Conservation (phyloP, 805 yeast genomes). For the Grigorovia yakushimaensis region DNA sequence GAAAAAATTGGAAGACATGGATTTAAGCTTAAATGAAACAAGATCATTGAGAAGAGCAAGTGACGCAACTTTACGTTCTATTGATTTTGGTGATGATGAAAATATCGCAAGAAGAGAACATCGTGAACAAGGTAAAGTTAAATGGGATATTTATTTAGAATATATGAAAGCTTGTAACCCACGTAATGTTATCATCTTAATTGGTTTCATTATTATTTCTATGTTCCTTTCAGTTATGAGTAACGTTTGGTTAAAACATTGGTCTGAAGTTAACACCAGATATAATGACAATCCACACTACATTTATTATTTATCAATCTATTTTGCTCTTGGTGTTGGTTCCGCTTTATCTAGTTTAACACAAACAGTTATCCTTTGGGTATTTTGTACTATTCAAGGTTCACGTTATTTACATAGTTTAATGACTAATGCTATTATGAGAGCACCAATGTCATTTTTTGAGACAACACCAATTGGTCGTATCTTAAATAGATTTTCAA, state of each 20-base stretch:
- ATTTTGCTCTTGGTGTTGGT: slow-evolving; percentile 62
- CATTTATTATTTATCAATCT: slow-evolving; percentile 62
- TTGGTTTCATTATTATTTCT: slow-evolving; percentile 45
- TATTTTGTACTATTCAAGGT: slow-evolving; percentile 73
- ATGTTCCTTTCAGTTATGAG: slow-evolving; percentile 56
- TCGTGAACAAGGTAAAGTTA: slow-evolving; percentile 87
- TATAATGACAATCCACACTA: slow-evolving; percentile 64
- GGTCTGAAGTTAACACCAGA: slow-evolving; percentile 84
- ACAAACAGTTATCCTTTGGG: slow-evolving; percentile 66
- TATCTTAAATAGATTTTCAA: slow-evolving; percentile 81
- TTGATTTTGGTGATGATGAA: slow-evolving; percentile 31
- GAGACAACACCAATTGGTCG: slow-evolving; percentile 96
- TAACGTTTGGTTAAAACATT: slow-evolving; percentile 89
- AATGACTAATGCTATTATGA: slow-evolving; percentile 65
- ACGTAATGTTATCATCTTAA: slow-evolving; percentile 47
- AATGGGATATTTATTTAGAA: slow-evolving; percentile 71
- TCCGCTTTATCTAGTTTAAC: slow-evolving; percentile 50
- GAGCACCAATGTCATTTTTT: slow-evolving; percentile 92
- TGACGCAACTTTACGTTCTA: slow-evolving; percentile 29
- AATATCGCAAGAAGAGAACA: slow-evolving; percentile 47
- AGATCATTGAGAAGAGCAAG: slow-evolving; percentile 55
- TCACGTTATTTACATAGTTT: slow-evolving; percentile 64
- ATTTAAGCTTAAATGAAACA: slow-evolving; percentile 25
- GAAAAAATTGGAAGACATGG: slow-evolving; percentile 20
- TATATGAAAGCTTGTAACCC: slow-evolving; percentile 86